Conservation (phyloP, 352 stramenopile species). For the Saprolegnia diclina region DNA sequence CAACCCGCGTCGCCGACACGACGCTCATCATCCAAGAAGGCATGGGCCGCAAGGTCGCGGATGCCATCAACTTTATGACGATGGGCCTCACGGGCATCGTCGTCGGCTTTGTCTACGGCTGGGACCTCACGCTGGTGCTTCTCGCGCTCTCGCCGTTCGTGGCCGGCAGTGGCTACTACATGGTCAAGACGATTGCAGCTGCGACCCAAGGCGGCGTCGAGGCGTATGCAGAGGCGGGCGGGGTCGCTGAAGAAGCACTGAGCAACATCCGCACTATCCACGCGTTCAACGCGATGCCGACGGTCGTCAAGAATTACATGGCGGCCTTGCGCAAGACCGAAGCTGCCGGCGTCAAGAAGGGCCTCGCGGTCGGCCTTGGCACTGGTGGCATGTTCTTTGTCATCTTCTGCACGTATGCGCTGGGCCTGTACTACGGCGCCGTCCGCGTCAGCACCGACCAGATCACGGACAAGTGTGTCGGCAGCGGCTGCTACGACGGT, state of each 20-base stretch:
- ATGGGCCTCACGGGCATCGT: slow-evolving; percentile 29
- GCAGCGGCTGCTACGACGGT: slow-evolving; percentile 49
- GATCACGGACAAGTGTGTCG: slow-evolving; percentile 37
- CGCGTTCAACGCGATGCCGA: slow-evolving; percentile 14
- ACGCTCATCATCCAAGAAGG: slow-evolving; percentile 52
- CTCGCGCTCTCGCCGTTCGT: slow-evolving; percentile 40
- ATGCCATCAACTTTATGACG: slow-evolving; percentile 29
- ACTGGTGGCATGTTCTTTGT: slow-evolving; percentile 33
- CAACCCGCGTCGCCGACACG: slow-evolving; percentile 34
- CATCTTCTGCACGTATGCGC: slow-evolving; percentile 32
- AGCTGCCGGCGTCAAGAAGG: slow-evolving; percentile 20
- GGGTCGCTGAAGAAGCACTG: slow-evolving; percentile 21
- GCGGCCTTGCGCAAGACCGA: slow-evolving; percentile 4
- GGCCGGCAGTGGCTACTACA: slow-evolving; percentile 26
- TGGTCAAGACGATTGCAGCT: slow-evolving; percentile 23
- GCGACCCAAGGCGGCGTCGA: slow-evolving; percentile 13
- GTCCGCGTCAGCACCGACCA: slow-evolving; percentile 59
- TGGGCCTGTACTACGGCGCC: slow-evolving; percentile 37
- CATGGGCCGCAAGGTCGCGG: slow-evolving; percentile 55
- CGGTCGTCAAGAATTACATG: slow-evolving; percentile 14
- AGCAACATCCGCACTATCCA: slow-evolving; percentile 27
- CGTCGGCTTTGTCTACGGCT: slow-evolving; percentile 33
- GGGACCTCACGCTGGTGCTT: slow-evolving; percentile 38
- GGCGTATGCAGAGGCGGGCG: slow-evolving; percentile 23
- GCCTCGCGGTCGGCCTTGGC: slow-evolving; percentile 12